Percentiles rank a stretch among this genome's conserved stretches.
phyloP scores from a whole-genome alignment of 805 yeast species.

The Metschnikowia dekortorum region DNA sequence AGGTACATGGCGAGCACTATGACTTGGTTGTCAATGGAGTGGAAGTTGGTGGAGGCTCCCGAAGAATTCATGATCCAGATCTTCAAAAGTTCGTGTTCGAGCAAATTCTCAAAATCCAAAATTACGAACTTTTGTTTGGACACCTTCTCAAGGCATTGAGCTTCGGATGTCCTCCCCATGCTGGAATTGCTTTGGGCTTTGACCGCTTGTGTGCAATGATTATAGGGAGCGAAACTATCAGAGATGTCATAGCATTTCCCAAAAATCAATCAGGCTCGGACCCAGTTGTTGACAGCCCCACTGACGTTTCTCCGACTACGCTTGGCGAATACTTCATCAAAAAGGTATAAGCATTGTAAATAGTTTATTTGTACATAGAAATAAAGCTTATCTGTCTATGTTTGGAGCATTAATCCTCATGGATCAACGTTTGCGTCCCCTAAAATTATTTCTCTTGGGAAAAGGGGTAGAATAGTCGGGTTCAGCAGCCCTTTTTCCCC shows the following conservation, averaged over 20 bases:
- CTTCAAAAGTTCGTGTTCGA: constrained; percentile 73
- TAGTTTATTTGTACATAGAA: not conserved
- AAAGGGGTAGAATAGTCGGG: constrained; percentile 11
- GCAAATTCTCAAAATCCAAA: constrained; percentile 52
- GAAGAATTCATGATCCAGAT: constrained; percentile 84
- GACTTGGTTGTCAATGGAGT: constrained; percentile 92
- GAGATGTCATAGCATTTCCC: constrained; percentile 96
- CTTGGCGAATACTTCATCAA: constrained; percentile 53
- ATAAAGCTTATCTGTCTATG: not conserved
- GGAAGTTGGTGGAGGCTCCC: constrained; percentile 95
- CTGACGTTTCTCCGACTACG: constrained; percentile 48
- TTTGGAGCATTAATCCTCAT: not conserved
- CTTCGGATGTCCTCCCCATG: constrained; percentile 98
- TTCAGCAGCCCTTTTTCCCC: constrained; percentile 22
- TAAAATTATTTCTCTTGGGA: constrained; percentile 8
- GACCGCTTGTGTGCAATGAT: constrained; percentile 92
- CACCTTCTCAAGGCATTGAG: constrained; percentile 78
- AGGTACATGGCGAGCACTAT: constrained; percentile 84
- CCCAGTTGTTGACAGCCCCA: constrained; percentile 84
- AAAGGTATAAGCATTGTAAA: constrained; percentile 2
- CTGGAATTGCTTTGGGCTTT: constrained; percentile 93
- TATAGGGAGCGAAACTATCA: constrained; percentile 66
- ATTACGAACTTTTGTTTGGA: constrained; percentile 69
- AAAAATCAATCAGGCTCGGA: constrained; percentile 87
- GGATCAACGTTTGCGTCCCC: constrained; percentile 11